phyloP scores from a whole-genome alignment of 2,329 filamentous ascomycete species.

The Ophiostoma piceae region DNA sequence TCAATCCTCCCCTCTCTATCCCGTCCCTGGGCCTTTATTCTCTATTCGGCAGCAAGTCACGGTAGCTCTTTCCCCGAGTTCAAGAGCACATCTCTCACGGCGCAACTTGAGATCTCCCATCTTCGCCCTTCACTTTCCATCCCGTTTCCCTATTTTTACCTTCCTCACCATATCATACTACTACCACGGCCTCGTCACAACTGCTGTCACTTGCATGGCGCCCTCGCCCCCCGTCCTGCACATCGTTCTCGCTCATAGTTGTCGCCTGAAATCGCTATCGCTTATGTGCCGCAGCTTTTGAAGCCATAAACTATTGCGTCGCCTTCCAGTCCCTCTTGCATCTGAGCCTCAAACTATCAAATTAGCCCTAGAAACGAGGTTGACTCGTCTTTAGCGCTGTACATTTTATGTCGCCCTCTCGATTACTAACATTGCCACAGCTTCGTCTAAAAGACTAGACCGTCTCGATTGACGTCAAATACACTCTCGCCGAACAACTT shows the following conservation, averaged over 20 bases:
- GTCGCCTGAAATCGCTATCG: background rate
- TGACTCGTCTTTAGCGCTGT: background rate
- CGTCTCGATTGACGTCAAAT: background rate
- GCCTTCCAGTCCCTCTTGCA: background rate
- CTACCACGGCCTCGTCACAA: background rate
- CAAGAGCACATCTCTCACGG: background rate
- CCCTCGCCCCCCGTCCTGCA: too few species aligned
- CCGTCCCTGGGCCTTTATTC: background rate
- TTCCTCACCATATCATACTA: background rate
- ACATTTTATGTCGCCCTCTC: background rate
- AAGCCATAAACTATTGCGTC: background rate
- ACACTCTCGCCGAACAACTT: background rate
- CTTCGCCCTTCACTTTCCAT: background rate
- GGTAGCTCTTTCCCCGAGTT: background rate
- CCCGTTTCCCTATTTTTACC: background rate
- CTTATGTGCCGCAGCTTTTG: background rate
- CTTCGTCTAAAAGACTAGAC: too few species aligned
- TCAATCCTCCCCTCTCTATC: background rate
- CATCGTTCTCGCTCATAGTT: background rate
- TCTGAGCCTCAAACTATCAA: background rate
- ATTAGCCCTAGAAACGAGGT: background rate
- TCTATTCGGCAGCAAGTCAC: background rate
- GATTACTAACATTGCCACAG: too few species aligned
- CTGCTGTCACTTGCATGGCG: background rate
- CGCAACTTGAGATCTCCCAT: background rate